Percentiles rank a stretch among this genome's conserved stretches.
Evolutionary conservation across 1,284 basidiomycete genomes (phyloP).

Genomic region (Irpex lacteus): DNA sequence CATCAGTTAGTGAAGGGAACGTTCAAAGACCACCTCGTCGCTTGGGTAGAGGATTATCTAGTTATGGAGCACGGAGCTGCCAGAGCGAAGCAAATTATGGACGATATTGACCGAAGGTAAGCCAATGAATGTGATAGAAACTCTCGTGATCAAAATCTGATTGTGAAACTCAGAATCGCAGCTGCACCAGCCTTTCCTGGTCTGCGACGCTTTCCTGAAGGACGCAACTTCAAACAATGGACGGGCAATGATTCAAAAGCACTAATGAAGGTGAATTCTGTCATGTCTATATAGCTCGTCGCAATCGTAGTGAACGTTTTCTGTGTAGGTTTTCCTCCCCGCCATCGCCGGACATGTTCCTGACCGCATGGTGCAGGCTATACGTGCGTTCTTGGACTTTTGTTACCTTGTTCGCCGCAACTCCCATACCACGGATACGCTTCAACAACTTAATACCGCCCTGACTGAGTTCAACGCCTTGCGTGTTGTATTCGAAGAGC

Average conservation of each 20-base stretch:
- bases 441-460: conserved; percentile 6
- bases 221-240: conserved; percentile 22
- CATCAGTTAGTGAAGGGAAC: conserved; percentile 22
- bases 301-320: too few relatives aligned
- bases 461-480: not conserved
- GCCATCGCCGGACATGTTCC: conserved; percentile 23
- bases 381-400: conserved; percentile 20
- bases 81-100: conserved; percentile 1
- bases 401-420: conserved; percentile 14
- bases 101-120: conserved; percentile 18
- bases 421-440: conserved; percentile 2
- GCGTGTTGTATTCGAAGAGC: not conserved
- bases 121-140: too few relatives aligned
- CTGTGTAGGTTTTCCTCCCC: conserved; percentile 25
- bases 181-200: conserved; percentile 9
- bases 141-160: too few relatives aligned
- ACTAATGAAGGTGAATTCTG: conserved; percentile 21
- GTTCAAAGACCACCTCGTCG: conserved; percentile 22
- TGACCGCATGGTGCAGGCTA: conserved; percentile 15
- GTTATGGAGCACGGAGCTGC: not conserved
- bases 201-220: conserved; percentile 17
- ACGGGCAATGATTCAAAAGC: conserved; percentile 24
- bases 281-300: too few relatives aligned
- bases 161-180: too few relatives aligned
- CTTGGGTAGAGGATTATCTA: conserved; percentile 15